Base-by-base conservation (phyloP, 192 early-diverging fungal genomes). In the Coemansia sp. region DNA sequence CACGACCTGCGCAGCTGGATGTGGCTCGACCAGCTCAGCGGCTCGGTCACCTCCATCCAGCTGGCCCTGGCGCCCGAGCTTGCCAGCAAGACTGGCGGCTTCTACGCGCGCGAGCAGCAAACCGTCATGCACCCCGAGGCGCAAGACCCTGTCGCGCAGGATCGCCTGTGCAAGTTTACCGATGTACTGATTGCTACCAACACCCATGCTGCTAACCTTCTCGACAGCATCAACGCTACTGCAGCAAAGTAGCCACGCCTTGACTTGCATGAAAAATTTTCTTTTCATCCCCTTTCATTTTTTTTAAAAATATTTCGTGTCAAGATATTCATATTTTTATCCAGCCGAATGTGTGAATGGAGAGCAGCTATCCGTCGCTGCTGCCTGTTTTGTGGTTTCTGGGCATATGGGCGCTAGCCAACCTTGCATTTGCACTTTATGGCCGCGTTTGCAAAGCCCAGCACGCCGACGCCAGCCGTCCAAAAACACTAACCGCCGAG, bases 41-140 rank as follows among this genome's bases (percentile, higher is more conserved):
- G 77, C 29, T 57, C 77, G 9, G 63, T 69, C 31, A 80, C 69
- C 2, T 67, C 69, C 0, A 23, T 73, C 0, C 69, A 67, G 11
- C 40, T 72, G 43, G 77, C 77, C 0, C 56, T 80, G 46, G 60
- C 62, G 1, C 58, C 70, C 16, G 60, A 66, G 16, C 61, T 87
- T 23, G 46, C 63, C 2, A 60, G 61, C 12, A 60, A 66, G 38
- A 62, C 45, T 7, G 71, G 77, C 23, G 60, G 65, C 6, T 80
- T 65, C 58, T 80, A 73, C 55, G 69, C 77, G n/a, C 65, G 68
- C 42, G 66, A 73, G 35, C 58, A 64, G 56, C 75, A 62, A 4
- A 57, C 77, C 7, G 50, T 49, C 4, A 44, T 65, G 28, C 70
- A 64, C 10, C 71, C 71, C 2, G 66, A 64, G 29, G 65, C 71